phyloP scores from a whole-genome alignment of 176 grass and related monocot species.

The Typha latifolia region DNA sequence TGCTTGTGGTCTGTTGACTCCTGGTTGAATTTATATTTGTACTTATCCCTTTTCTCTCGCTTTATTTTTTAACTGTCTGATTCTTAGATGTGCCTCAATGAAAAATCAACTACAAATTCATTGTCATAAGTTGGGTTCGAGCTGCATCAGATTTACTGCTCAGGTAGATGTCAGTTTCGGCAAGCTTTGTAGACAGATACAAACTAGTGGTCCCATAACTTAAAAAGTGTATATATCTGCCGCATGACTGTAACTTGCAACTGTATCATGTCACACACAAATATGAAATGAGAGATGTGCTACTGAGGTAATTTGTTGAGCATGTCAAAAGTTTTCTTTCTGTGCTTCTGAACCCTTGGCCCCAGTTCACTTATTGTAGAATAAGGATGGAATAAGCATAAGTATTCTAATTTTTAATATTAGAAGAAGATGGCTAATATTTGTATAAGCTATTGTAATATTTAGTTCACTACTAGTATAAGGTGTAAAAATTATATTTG shows the following conservation, averaged over 20 bases:
- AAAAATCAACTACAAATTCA: background rate
- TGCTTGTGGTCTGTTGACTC: slow-evolving; percentile 3
- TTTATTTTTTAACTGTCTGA: background rate
- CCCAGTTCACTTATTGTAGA: no score
- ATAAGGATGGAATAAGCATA: no score
- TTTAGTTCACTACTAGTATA: no score
- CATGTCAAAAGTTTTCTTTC: no score
- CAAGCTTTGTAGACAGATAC: background rate
- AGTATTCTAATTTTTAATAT: no score
- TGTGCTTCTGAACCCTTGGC: no score
- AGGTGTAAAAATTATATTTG: no score
- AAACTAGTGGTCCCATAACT: background rate
- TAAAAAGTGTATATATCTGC: background rate
- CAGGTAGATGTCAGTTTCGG: background rate
- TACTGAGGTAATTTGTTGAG: no score
- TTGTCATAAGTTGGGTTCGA: background rate
- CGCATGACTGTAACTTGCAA: background rate
- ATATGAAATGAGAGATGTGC: background rate
- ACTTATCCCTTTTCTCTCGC: background rate
- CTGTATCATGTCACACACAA: background rate
- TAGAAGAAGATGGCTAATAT: no score
- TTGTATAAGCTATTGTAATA: no score
- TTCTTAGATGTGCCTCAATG: background rate
- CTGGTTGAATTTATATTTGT: background rate
- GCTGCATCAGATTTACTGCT: slow-evolving; percentile 1